A percentile compares a stretch with the other conserved stretches of the same genome.
phyloP scores from a whole-genome alignment of 768 basidiomycete species.

The Tulasnella sp. region DNA sequence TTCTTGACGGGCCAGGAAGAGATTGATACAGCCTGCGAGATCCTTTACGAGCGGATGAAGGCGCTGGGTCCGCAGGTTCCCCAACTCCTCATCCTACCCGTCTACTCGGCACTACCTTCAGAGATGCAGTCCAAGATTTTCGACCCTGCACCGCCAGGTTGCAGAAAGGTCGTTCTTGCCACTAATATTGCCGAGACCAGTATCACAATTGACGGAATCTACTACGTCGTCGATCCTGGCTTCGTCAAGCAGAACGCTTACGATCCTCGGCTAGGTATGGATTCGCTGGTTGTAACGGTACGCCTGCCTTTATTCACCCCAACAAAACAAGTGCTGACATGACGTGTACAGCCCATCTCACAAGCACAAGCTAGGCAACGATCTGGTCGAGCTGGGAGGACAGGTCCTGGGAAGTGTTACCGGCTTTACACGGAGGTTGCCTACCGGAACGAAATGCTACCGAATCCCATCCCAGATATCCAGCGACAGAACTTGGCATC shows the following conservation, averaged over 20 bases:
- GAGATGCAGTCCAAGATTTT: conserved; percentile 98
- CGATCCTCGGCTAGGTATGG: conserved; percentile 95
- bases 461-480: conserved; percentile 95
- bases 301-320: conserved; percentile 17
- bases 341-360: conserved; percentile 57
- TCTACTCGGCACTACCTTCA: conserved; percentile 95
- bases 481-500: conserved; percentile 86
- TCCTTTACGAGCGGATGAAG: conserved; percentile 97
- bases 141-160: conserved; percentile 93
- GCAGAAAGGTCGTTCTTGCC: conserved; percentile 99
- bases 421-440: conserved; percentile 97
- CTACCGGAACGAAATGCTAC: conserved; percentile 97
- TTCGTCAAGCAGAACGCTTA: conserved; percentile 99
- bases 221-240: conserved; percentile 97
- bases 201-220: conserved; percentile 95
- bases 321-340: conserved; percentile 12
- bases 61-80: conserved; percentile 97
- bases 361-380: conserved; percentile 96
- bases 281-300: conserved; percentile 88
- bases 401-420: conserved; percentile 97
- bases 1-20: conserved; percentile 99
- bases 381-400: conserved; percentile 91
- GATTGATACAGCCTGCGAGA: conserved; percentile 96
- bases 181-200: conserved; percentile 99
- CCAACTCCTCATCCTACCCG: conserved; percentile 90